phyloP scores from a whole-genome alignment of 169 alveolate species.

The Theileria annulata region DNA sequence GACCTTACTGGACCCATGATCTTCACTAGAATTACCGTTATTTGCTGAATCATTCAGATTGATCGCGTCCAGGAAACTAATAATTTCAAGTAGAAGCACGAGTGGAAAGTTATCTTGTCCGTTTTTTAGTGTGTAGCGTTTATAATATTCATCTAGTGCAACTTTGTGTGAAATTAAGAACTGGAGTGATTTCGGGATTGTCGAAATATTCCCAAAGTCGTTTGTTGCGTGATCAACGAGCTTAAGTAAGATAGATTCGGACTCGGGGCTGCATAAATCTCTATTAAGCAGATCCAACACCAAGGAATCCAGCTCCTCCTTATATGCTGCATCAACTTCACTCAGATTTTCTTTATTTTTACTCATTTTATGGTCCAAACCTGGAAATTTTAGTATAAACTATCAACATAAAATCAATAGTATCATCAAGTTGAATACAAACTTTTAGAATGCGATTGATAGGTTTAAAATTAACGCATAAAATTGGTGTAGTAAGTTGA shows the following conservation, averaged over 20 bases:
- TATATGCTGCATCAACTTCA: conserved; percentile 60
- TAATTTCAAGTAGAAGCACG: conserved; percentile 46
- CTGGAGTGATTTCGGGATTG: conserved; percentile 66
- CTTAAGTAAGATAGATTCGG: conserved; percentile 37
- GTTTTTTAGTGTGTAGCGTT: background rate
- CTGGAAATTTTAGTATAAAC: background rate
- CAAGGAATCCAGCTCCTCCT: conserved; percentile 56
- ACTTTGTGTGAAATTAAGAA: conserved; percentile 58
- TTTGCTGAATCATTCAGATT: conserved; percentile 21
- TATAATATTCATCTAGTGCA: conserved; percentile 30
- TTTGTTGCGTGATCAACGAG: conserved; percentile 48
- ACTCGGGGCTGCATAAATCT: conserved; percentile 13
- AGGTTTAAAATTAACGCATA: background rate
- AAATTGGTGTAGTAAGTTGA: background rate
- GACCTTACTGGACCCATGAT: background rate
- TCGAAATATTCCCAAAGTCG: conserved; percentile 48
- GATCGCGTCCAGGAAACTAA: conserved; percentile 60
- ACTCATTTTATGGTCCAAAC: conserved; percentile 15
- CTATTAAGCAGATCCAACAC: conserved; percentile 33
- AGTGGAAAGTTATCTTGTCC: conserved; percentile 36
- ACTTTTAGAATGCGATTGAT: background rate
- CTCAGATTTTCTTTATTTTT: conserved; percentile 42
- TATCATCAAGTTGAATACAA: background rate
- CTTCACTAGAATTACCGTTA: background rate
- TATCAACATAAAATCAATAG: background rate